These are phyloP conservation scores for Jaltomata sinuosa DNA, from an alignment of 257 asterid species.

Conservation along the genomic window DNA sequence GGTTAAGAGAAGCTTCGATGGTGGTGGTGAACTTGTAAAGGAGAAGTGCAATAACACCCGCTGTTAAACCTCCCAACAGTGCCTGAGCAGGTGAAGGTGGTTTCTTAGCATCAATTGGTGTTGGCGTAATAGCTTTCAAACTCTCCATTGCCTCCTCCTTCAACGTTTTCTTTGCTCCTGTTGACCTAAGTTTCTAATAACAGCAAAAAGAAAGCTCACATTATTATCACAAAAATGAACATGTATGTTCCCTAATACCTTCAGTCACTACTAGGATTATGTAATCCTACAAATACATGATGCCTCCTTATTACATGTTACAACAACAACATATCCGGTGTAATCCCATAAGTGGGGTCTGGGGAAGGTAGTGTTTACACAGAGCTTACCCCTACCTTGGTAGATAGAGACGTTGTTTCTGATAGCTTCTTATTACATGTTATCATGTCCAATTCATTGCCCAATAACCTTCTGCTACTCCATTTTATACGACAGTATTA, in stretches of 20 bases:
- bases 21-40: slow-evolving; percentile 76
- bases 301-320: too few relatives aligned
- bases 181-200: slow-evolving; percentile 63
- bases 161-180: slow-evolving; percentile 51
- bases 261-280: background rate
- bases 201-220: slow-evolving; percentile 8
- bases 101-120: slow-evolving; percentile 38
- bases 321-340: too few relatives aligned
- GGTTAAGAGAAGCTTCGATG: slow-evolving; percentile 62
- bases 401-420: too few relatives aligned
- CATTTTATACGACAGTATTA: too few relatives aligned
- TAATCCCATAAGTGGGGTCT: too few relatives aligned
- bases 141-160: slow-evolving; percentile 70
- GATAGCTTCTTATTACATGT: too few relatives aligned
- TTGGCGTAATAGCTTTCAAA: slow-evolving; percentile 50
- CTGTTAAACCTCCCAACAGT: slow-evolving; percentile 68
- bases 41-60: slow-evolving; percentile 57
- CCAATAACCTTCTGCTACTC: background rate
- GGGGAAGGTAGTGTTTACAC: too few relatives aligned
- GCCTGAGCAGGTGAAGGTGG: slow-evolving; percentile 77
- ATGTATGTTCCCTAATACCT: background rate
- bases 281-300: too few relatives aligned
- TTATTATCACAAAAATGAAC: background rate
- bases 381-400: too few relatives aligned
- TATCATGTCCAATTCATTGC: too few relatives aligned